Evolutionary conservation across 805 yeast genomes (phyloP).

Genomic region (Hanseniaspora guilliermondii): DNA sequence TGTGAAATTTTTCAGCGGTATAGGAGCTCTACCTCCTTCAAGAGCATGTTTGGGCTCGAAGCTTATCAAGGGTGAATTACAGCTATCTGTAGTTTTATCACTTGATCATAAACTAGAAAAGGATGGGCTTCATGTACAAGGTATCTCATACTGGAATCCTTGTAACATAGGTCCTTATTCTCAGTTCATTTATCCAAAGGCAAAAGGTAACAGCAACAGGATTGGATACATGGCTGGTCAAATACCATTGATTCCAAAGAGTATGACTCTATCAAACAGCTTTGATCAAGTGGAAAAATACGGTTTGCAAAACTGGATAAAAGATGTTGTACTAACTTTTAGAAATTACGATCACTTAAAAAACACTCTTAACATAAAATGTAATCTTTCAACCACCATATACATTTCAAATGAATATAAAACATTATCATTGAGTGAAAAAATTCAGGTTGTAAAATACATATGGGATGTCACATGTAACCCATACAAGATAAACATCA

Average conservation of each 20-base stretch:
- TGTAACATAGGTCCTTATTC: slow-evolving; percentile 97
- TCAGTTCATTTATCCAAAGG: slow-evolving; percentile 43
- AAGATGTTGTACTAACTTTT: slow-evolving; percentile 44
- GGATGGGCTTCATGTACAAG: slow-evolving; percentile 77
- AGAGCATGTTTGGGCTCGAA: slow-evolving; percentile 67
- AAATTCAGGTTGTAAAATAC: not conserved
- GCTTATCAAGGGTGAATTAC: slow-evolving; percentile 34
- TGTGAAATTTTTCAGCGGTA: slow-evolving; percentile 35
- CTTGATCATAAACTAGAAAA: slow-evolving; percentile 26
- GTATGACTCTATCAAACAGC: slow-evolving; percentile 38
- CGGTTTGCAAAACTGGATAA: not conserved
- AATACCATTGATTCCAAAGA: slow-evolving; percentile 66
- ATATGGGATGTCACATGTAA: not conserved
- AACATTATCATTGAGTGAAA: not conserved
- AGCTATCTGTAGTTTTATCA: slow-evolving; percentile 49
- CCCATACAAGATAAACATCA: not conserved
- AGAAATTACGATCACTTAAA: slow-evolving; percentile 64
- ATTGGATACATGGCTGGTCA: slow-evolving; percentile 73
- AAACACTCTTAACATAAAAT: slow-evolving; percentile 16
- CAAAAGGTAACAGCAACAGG: slow-evolving; percentile 34
- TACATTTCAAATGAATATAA: not conserved
- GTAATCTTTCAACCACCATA: not conserved
- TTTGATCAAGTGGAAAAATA: slow-evolving; percentile 18
- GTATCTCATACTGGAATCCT: slow-evolving; percentile 96
- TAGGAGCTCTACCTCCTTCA: slow-evolving; percentile 67